Evolutionary conservation across 1,139 yeast species (phyloP).

Genomic region (Hanseniaspora gamundiae): DNA sequence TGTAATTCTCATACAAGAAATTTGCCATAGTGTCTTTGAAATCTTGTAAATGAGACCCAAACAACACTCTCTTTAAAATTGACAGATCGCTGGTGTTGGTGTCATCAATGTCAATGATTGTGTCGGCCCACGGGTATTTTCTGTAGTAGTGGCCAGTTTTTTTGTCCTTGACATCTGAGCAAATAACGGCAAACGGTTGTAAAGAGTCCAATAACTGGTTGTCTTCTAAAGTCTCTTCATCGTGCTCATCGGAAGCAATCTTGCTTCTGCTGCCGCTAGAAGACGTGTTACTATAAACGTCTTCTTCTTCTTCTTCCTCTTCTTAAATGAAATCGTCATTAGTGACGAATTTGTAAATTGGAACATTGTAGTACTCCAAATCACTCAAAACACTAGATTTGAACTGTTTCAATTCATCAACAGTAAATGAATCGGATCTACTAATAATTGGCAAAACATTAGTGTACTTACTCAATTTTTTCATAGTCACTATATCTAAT

Average conservation of each 20-base stretch:
- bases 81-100: constrained; percentile 52
- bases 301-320: constrained; percentile 29
- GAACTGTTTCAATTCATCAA: constrained; percentile 41
- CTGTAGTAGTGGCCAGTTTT: constrained; percentile 49
- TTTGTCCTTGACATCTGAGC: constrained; percentile 43
- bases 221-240: constrained; percentile 56
- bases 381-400: constrained; percentile 44
- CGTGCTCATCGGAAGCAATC: constrained; percentile 41
- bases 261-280: constrained; percentile 8
- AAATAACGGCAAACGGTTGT: constrained; percentile 63
- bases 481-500: constrained; percentile 57
- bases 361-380: constrained; percentile 52
- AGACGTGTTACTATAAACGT: too few species aligned
- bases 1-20: constrained; percentile 64
- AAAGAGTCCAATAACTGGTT: constrained; percentile 46
- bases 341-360: constrained; percentile 52
- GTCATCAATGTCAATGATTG: constrained; percentile 41
- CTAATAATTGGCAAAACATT: constrained; percentile 62
- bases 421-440: constrained; percentile 59
- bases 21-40: constrained; percentile 74
- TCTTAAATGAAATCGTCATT: constrained; percentile 52
- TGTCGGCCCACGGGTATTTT: constrained; percentile 67
- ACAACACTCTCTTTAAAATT: constrained; percentile 49
- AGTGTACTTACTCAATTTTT: constrained; percentile 53
- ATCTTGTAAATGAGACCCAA: constrained; percentile 69